Base-by-base conservation (phyloP, 257 asterid species). In the Cinchona pubescens region DNA sequence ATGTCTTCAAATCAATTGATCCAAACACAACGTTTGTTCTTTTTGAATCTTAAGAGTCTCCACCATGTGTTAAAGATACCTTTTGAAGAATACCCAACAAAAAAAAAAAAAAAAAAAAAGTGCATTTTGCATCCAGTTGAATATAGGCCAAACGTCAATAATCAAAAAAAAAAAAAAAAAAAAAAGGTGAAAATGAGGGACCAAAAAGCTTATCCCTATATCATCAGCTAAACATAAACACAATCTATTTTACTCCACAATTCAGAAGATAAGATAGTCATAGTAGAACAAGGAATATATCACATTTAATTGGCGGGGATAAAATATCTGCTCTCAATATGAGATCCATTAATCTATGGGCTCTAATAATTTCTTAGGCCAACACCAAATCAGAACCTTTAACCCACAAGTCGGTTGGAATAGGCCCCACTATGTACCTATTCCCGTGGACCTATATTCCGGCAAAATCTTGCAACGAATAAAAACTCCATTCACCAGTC, bases 201-300 rank as follows among this genome's bases (percentile, higher is more conserved):
- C 35, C 58, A 43, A 45, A 68, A 43, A 45, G 59, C 40, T n/a
- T 43, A 43, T 16, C 59, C 59, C 58, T 27, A 2, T 3, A 14
- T 10, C 11, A 12, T 27, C 73, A 69, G 16, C 29, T 45, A 68
- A 68, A n/a, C 29, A 29, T 19, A 34, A 6, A 46, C 61, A 30
- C 48, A 15, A 40, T 40, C 53, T 38, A 7, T 40, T 34, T 37
- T 55, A 30, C 30, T 19, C 71, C 71, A 40, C 71, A 40, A 38
- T 4, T n/a, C 5, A 42, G 0, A 53, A 66, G 73, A 75, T 75
- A 40, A 67, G 79, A 75, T 67, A 63, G 59, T 34, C 74, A 75
- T 67, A 63, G 59, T 34, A 37, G 32, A 16, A 66, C 16, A 37
- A 37, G 66, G 75, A 2, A 14, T 21, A 19, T 63, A 49, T 48